Conservation (phyloP, 1,284 basidiomycete genomes). For the Anthracocystis walkeri region DNA sequence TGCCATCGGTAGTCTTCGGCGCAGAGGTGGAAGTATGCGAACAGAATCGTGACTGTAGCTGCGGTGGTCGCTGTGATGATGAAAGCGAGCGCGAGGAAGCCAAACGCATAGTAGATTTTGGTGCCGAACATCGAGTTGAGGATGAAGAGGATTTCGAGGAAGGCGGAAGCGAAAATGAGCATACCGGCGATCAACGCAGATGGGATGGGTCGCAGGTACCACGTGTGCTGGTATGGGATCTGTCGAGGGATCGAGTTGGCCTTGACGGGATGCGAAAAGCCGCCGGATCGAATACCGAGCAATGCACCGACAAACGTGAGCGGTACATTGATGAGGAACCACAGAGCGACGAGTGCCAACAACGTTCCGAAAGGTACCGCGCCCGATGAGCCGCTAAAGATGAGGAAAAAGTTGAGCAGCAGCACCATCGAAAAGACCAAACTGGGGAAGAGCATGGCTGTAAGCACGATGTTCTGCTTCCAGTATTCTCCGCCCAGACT, state of each 20-base stretch:
- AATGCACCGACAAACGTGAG: constrained; percentile 74
- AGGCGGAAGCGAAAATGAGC: constrained; percentile 94
- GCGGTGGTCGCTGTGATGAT: constrained; percentile 78
- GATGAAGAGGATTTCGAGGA: constrained; percentile 94
- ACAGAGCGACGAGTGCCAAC: constrained; percentile 87
- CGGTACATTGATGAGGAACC: constrained; percentile 94
- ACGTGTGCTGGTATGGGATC: constrained; percentile 69
- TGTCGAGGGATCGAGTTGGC: constrained; percentile 86
- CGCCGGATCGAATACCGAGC: constrained; percentile 87
- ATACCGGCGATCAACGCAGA: constrained; percentile 87
- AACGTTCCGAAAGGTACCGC: constrained; percentile 96
- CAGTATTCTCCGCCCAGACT: constrained; percentile 84
- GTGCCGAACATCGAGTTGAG: constrained; percentile 93
- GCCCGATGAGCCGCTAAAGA: constrained; percentile 87
- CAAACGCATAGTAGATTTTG: constrained; percentile 75
- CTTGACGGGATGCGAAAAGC: constrained; percentile 83
- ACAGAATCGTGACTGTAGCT: constrained; percentile 63
- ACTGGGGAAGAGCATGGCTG: constrained; percentile 89
- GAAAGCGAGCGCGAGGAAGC: constrained; percentile 91
- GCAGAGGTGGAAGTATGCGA: constrained; percentile 83
- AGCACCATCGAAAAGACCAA: constrained; percentile 71
- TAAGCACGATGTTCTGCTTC: constrained; percentile 85
- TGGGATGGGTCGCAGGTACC: constrained; percentile 73
- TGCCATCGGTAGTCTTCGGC: constrained; percentile 98
- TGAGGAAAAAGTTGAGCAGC: constrained; percentile 72